phyloP scores from a whole-genome alignment of 371 early-diverging fungal genomes.

The Rhizopus microsporus region DNA sequence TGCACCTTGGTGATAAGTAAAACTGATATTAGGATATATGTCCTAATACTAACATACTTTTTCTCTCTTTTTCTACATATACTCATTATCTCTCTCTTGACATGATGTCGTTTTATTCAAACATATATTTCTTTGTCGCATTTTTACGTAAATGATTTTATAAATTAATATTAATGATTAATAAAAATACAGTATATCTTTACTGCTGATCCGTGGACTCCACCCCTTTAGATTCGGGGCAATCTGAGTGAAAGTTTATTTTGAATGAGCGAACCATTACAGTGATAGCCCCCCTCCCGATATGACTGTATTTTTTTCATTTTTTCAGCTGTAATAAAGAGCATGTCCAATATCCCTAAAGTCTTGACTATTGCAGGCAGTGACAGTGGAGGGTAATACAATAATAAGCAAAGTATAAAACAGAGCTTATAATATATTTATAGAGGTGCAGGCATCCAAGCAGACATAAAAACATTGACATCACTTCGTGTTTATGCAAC shows the following conservation, averaged over 20 bases:
- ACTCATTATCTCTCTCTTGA: too few species aligned
- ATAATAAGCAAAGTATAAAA: neutral
- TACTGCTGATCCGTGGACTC: too few species aligned
- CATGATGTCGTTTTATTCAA: too few species aligned
- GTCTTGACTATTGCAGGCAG: conserved; percentile 68
- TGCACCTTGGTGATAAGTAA: too few species aligned
- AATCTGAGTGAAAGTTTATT: neutral
- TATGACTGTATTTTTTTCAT: neutral
- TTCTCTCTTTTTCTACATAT: too few species aligned
- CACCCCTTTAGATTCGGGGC: too few species aligned
- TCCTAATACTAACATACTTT: too few species aligned
- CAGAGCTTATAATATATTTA: neutral
- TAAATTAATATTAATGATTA: too few species aligned
- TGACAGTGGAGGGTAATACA: conserved; percentile 60
- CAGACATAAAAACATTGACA: conserved; percentile 86
- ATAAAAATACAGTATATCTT: too few species aligned
- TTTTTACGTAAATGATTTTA: too few species aligned
- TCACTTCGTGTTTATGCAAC: conserved; percentile 73
- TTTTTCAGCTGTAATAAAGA: neutral
- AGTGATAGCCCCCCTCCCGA: neutral
- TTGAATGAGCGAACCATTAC: neutral
- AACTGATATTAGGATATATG: too few species aligned
- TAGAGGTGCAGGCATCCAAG: conserved; percentile 83
- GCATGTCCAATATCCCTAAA: conserved; percentile 19
- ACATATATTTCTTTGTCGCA: too few species aligned